Conservation (phyloP, 2,329 filamentous ascomycete species). For the Colletotrichum truncatum region DNA sequence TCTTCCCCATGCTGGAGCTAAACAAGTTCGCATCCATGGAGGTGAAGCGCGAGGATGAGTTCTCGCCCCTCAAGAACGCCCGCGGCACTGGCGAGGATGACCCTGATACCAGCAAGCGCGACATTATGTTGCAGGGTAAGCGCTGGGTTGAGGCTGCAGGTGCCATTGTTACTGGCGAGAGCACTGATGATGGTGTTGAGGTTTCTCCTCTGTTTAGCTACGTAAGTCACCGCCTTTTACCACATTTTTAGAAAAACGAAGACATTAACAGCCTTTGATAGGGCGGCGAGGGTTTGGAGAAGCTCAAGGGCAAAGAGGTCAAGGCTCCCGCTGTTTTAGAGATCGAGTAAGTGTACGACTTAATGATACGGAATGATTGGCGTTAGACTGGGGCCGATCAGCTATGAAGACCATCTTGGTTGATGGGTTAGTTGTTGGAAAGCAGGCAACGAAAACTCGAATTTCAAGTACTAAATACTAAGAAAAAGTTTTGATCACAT, state of each 20-base stretch:
- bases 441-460: background rate
- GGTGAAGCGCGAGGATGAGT: constrained; percentile 96
- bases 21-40: constrained; percentile 95
- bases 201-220: constrained; percentile 95
- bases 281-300: constrained; percentile 71
- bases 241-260: background rate
- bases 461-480: background rate
- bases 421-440: background rate
- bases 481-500: constrained; percentile 5
- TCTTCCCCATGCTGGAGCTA: constrained; percentile 88
- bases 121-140: constrained; percentile 90
- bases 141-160: constrained; percentile 87
- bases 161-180: constrained; percentile 74
- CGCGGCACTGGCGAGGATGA: constrained; percentile 90
- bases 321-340: constrained; percentile 63
- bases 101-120: constrained; percentile 88
- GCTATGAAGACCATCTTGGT: background rate
- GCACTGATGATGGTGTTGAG: constrained; percentile 76
- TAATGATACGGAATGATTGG: constrained; percentile 17
- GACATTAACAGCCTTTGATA: constrained; percentile 40
- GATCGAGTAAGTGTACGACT: constrained; percentile 43
- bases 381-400: constrained; percentile 9
- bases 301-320: constrained; percentile 61
- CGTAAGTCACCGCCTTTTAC: constrained; percentile 66
- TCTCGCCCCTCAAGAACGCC: constrained; percentile 95